These are phyloP conservation scores for Theileria luwenshuni DNA, from an alignment of 169 alveolate genomes.

Conservation along the genomic window DNA sequence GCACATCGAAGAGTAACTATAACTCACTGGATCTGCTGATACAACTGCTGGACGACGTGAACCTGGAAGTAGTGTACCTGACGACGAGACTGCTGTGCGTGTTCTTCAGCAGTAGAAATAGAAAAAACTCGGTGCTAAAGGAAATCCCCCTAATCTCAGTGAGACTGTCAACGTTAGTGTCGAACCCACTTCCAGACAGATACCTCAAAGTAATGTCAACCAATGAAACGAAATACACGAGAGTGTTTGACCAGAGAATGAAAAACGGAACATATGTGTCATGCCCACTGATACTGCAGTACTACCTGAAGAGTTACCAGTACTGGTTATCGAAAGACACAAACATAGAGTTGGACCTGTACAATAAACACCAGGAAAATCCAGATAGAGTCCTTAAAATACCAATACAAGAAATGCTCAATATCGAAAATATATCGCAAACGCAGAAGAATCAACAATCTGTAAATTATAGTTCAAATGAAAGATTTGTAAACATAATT, in stretches of 20 bases:
- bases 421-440: conserved; percentile 5
- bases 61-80: conserved; percentile 60
- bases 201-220: conserved; percentile 16
- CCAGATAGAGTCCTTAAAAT: background rate
- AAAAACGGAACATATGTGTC: conserved; percentile 23
- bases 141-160: conserved; percentile 42
- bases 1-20: conserved; percentile 72
- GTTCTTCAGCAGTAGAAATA: conserved; percentile 55
- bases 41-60: conserved; percentile 51
- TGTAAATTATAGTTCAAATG: conserved; percentile 6
- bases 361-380: background rate
- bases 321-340: conserved; percentile 49
- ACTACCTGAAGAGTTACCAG: conserved; percentile 26
- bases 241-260: conserved; percentile 20
- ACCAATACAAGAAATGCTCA: conserved; percentile 14
- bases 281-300: conserved; percentile 43
- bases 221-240: conserved; percentile 11
- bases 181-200: conserved; percentile 59
- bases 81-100: conserved; percentile 60
- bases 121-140: conserved; percentile 28
- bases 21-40: conserved; percentile 73
- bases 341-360: conserved; percentile 33
- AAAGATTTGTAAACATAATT: background rate
- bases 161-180: conserved; percentile 29
- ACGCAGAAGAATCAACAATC: background rate